Base-by-base conservation (phyloP, 306 rosid genomes). In the Canavalia ensiformis region DNA sequence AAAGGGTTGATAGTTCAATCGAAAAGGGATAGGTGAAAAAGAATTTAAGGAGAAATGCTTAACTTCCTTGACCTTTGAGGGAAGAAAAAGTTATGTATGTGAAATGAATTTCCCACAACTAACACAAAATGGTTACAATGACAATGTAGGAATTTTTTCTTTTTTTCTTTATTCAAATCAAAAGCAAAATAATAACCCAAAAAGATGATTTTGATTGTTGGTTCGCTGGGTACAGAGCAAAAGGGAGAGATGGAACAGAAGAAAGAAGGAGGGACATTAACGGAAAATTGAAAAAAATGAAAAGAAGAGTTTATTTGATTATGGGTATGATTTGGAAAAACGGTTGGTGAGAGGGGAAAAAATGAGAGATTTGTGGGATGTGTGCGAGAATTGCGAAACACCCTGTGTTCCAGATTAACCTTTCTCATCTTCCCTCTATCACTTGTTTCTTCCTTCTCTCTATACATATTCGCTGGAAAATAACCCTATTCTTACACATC, bases 361-460 rank as follows among this genome's bases (percentile, higher is more conserved):
- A 59, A 74, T 3, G 85, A 66, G 78, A 51, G 65, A 50, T 68
- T 50, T 31, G 31, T 35, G 68, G 83, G 7, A 8, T 49, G 54
- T 59, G 49, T 11, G 79, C 84, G 60, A 77, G 9, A 87, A 75
- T 34, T 87, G 63, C 80, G 85, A 42, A 51, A 33, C 7, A 72
- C 83, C 85, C 28, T 58, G 9, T 31, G 25, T 68, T 51, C 10
- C 63, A 80, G 28, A 13, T 59, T 76, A 29, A 52, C 52, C 18
- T 18, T 50, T 45, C 63, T 44, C 62, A 47, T 56, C 39, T 35
- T 73, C 28, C 31, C 8, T 31, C 2, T 34, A 7, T 37, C 4
- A 37, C 41, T 4, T 37, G 4, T 37, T 0, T 37, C 2, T 0
- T 37, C 41, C 2, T 51, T 13, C 56, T 11, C 52, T 9, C 12